Evolutionary conservation across 371 early-diverging fungal genomes (phyloP).

Genomic region (Mucor piriformis): DNA sequence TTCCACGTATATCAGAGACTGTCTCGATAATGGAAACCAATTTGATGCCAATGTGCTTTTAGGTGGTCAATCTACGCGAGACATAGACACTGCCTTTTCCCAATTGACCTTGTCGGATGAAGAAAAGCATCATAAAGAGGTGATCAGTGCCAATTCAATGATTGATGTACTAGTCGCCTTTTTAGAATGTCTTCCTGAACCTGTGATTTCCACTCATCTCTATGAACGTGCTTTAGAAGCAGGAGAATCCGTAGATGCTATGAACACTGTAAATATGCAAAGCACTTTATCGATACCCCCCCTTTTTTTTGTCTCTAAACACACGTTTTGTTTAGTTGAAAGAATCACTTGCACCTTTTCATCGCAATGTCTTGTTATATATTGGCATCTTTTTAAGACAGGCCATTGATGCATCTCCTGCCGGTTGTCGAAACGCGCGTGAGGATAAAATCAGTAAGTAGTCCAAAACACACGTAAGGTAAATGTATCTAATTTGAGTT

Average conservation of each 20-base stretch:
- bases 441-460: slow-evolving; percentile 49
- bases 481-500: neutral
- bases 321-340: slow-evolving; percentile 15
- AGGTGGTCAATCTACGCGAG: slow-evolving; percentile 14
- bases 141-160: slow-evolving; percentile 77
- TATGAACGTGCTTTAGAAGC: slow-evolving; percentile 71
- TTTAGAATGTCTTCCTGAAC: slow-evolving; percentile 73
- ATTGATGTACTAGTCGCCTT: slow-evolving; percentile 76
- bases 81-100: slow-evolving; percentile 1
- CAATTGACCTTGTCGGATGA: slow-evolving; percentile 10
- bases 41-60: slow-evolving; percentile 66
- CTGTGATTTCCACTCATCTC: slow-evolving; percentile 70
- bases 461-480: neutral
- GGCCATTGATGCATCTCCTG: slow-evolving; percentile 52
- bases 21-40: slow-evolving; percentile 78
- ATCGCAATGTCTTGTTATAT: slow-evolving; percentile 76
- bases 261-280: slow-evolving; percentile 36
- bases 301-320: no score
- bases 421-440: slow-evolving; percentile 33
- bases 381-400: slow-evolving; percentile 76
- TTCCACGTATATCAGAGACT: slow-evolving; percentile 73
- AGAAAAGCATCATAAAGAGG: slow-evolving; percentile 30
- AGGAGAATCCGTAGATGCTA: slow-evolving; percentile 45
- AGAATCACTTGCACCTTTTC: slow-evolving; percentile 34
- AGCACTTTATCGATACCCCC: no score